A percentile compares a stretch with the other conserved stretches of the same genome.
These are phyloP conservation scores for Dimocarpus longan DNA, from an alignment of 345 rosid genomes.

Conservation along the genomic window DNA sequence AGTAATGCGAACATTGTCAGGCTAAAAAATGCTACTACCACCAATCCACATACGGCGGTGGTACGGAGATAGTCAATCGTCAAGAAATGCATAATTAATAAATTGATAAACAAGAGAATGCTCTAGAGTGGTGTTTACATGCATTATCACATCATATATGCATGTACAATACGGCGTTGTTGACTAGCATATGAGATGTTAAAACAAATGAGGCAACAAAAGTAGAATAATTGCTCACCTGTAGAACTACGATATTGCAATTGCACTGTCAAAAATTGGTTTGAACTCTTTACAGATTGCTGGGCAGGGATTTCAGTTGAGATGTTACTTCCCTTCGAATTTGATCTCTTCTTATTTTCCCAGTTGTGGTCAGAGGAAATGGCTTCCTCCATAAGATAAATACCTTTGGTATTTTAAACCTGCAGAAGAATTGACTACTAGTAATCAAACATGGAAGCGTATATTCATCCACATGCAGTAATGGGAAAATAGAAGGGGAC, in stretches of 20 bases:
- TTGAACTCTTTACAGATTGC: constrained; percentile 53
- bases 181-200: too few relatives aligned
- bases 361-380: constrained; percentile 67
- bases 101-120: background rate
- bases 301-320: constrained; percentile 37
- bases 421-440: constrained; percentile 33
- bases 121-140: background rate
- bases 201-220: background rate
- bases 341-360: constrained; percentile 73
- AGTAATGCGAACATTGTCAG: too few relatives aligned
- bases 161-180: background rate
- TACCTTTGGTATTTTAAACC: constrained; percentile 76
- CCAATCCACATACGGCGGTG: too few relatives aligned
- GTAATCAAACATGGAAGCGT: background rate
- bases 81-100: background rate
- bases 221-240: background rate
- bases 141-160: background rate
- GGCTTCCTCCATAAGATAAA: constrained; percentile 66
- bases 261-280: background rate
- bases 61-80: background rate
- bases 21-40: too few relatives aligned
- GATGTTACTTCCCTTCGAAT: constrained; percentile 51
- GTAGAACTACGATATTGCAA: background rate
- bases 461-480: background rate
- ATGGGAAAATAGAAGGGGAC: background rate